Conservation (phyloP, 345 rosid species). For the Atalantia buxifolia region DNA sequence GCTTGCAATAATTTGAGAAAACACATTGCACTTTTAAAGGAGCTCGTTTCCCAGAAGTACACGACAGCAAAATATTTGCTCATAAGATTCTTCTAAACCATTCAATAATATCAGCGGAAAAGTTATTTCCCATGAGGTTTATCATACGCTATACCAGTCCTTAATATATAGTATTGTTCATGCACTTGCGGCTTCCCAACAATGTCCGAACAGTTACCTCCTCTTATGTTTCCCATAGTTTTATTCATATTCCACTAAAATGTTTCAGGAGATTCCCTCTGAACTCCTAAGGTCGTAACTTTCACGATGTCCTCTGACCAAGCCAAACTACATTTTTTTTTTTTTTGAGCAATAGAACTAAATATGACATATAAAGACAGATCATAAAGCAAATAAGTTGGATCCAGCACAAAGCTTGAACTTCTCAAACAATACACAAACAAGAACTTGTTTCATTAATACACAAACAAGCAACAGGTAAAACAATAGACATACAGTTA, state of each 20-base stretch:
- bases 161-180: not conserved
- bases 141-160: not conserved
- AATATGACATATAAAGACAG: not conserved
- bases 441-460: not conserved
- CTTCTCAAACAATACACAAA: not conserved
- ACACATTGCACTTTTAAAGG: not conserved
- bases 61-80: not conserved
- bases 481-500: not conserved
- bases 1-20: no score
- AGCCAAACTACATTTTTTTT: not conserved
- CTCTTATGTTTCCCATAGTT: not conserved
- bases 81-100: not conserved
- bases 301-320: not conserved
- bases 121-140: not conserved
- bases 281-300: not conserved
- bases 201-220: not conserved
- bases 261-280: not conserved
- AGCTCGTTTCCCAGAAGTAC: not conserved
- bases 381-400: not conserved
- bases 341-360: not conserved
- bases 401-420: not conserved
- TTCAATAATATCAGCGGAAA: not conserved
- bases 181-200: no score
- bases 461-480: not conserved
- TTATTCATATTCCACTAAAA: not conserved